Percentiles rank a stretch among this genome's conserved stretches.
These are phyloP conservation scores for Cymodocea nodosa DNA, from an alignment of 116 monocot genomes.

Conservation along the genomic window DNA sequence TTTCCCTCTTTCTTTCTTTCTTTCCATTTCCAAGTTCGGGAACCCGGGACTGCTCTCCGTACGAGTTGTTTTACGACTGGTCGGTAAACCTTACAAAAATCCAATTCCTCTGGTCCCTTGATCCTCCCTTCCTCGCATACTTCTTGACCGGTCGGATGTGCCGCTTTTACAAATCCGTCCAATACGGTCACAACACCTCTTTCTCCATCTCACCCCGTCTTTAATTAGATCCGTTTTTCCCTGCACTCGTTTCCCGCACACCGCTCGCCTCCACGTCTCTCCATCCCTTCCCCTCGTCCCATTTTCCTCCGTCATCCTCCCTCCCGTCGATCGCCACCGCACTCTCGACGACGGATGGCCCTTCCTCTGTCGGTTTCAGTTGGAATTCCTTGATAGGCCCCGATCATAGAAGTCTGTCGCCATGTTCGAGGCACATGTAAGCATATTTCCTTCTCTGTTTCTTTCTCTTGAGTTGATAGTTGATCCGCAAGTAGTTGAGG, in stretches of 20 bases:
- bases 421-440: constrained; percentile 28
- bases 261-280: not conserved
- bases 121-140: not conserved
- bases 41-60: too few relatives aligned
- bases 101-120: too few relatives aligned
- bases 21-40: too few relatives aligned
- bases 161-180: not conserved
- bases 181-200: not conserved
- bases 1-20: too few relatives aligned
- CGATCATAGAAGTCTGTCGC: not conserved
- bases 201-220: too few relatives aligned
- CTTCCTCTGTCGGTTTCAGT: not conserved
- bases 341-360: not conserved
- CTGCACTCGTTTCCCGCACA: not conserved
- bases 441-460: not conserved
- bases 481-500: not conserved
- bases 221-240: not conserved
- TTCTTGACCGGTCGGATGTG: not conserved
- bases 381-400: not conserved
- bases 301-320: not conserved
- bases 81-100: too few relatives aligned
- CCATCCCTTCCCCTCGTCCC: not conserved
- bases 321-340: too few relatives aligned
- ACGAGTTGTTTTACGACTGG: too few relatives aligned
- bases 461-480: not conserved